These are phyloP conservation scores for Corchorus capsularis DNA, from an alignment of 345 rosid genomes.

Conservation along the genomic window DNA sequence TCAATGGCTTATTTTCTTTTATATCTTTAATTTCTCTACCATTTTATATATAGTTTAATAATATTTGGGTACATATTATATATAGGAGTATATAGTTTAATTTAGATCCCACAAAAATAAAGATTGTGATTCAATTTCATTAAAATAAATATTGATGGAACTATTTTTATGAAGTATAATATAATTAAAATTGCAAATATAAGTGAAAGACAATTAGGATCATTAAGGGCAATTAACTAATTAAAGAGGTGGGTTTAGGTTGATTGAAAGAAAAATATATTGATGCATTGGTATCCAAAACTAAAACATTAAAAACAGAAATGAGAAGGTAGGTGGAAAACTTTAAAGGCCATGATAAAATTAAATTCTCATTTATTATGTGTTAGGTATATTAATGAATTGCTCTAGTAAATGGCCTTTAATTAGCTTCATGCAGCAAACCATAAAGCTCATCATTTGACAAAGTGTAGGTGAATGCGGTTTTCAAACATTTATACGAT, in stretches of 20 bases:
- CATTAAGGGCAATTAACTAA: too few species aligned
- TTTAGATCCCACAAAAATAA: too few species aligned
- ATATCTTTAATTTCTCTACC: neutral
- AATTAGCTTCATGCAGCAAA: constrained; percentile 33
- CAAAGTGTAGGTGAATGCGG: constrained; percentile 43
- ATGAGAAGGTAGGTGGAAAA: constrained; percentile 31
- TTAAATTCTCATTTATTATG: constrained; percentile 40
- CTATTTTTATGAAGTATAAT: too few species aligned
- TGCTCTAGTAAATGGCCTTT: constrained; percentile 34
- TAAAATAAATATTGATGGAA: too few species aligned
- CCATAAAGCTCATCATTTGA: constrained; percentile 38
- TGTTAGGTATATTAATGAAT: constrained; percentile 48
- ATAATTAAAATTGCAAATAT: too few species aligned
- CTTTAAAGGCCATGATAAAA: constrained; percentile 29
- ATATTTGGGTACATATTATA: too few species aligned
- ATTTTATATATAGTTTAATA: too few species aligned
- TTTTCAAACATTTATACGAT: constrained; percentile 55
- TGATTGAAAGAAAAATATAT: neutral
- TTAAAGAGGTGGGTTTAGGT: neutral
- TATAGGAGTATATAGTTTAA: too few species aligned
- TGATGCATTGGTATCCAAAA: constrained; percentile 8
- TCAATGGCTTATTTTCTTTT: neutral
- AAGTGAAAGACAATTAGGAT: too few species aligned
- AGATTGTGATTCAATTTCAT: too few species aligned
- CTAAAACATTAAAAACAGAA: constrained; percentile 17